Conservation (phyloP, 768 basidiomycete genomes). For the Termitomyces sp. region DNA sequence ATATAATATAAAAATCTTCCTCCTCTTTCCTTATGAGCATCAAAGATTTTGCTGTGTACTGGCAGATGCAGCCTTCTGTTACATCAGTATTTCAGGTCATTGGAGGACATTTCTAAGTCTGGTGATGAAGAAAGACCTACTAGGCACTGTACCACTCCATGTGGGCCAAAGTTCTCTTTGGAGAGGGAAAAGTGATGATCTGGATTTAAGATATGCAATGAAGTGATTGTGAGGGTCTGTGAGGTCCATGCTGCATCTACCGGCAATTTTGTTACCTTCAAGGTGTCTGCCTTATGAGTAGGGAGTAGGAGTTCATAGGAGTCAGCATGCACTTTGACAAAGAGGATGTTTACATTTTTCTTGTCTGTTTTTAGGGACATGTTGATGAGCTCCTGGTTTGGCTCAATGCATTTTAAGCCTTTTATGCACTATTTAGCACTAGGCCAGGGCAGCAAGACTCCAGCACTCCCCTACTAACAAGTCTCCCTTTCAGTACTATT, state of each 20-base stretch:
- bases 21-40: no score
- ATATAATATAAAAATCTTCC: no score
- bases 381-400: no score
- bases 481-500: no score
- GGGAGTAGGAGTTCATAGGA: constrained; percentile 9
- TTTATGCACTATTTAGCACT: no score
- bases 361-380: not conserved
- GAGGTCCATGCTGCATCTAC: not conserved
- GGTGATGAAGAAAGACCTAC: constrained; percentile 15
- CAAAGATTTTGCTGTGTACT: no score
- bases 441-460: no score
- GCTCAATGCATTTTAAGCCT: no score
- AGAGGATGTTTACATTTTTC: not conserved
- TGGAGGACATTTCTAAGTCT: not conserved
- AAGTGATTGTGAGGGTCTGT: not conserved
- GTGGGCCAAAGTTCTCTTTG: constrained; percentile 14
- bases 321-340: not conserved
- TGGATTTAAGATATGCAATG: not conserved
- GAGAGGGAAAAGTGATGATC: constrained; percentile 2
- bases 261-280: constrained; percentile 14
- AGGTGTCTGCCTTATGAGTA: constrained; percentile 16
- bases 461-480: no score
- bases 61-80: no score
- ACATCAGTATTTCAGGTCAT: no score
- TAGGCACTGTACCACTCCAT: no score